These are phyloP conservation scores for Microcyclospora pomicola DNA, from an alignment of 2,329 filamentous ascomycete species.

Conservation along the genomic window DNA sequence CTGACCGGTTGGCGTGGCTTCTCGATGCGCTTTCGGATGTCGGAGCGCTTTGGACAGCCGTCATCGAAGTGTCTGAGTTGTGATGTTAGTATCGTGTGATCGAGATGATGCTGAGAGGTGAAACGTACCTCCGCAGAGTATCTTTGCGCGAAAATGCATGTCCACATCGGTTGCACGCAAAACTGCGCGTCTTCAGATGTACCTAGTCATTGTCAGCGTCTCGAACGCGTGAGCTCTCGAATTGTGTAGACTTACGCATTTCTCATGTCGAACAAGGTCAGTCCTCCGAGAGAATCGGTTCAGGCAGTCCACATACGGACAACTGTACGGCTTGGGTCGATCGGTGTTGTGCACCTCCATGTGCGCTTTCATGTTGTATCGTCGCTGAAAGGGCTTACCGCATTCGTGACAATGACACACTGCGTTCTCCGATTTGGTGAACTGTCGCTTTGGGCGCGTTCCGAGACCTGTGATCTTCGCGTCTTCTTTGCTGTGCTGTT, in stretches of 20 bases:
- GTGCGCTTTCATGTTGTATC: constrained; percentile 78
- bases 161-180: constrained; percentile 56
- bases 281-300: constrained; percentile 74
- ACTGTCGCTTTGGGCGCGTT: constrained; percentile 12
- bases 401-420: constrained; percentile 62
- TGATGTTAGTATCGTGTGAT: constrained; percentile 2
- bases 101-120: not conserved
- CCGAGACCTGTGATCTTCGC: constrained; percentile 1
- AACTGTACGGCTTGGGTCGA: constrained; percentile 57
- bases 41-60: constrained; percentile 52
- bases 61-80: constrained; percentile 56
- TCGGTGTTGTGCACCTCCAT: constrained; percentile 70
- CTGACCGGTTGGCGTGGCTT: too few species aligned
- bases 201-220: constrained; percentile 34
- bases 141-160: constrained; percentile 67
- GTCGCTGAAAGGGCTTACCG: constrained; percentile 65
- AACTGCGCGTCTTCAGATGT: constrained; percentile 58
- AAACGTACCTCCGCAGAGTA: constrained; percentile 58
- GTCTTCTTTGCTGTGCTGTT: constrained; percentile 2
- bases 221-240: constrained; percentile 18
- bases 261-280: constrained; percentile 49
- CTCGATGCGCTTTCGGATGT: constrained; percentile 11
- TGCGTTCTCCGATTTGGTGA: constrained; percentile 47
- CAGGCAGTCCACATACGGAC: constrained; percentile 49
- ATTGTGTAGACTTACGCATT: constrained; percentile 32